Evolutionary conservation across 1,284 basidiomycete genomes (phyloP).

Genomic region (Irpex sp.): DNA sequence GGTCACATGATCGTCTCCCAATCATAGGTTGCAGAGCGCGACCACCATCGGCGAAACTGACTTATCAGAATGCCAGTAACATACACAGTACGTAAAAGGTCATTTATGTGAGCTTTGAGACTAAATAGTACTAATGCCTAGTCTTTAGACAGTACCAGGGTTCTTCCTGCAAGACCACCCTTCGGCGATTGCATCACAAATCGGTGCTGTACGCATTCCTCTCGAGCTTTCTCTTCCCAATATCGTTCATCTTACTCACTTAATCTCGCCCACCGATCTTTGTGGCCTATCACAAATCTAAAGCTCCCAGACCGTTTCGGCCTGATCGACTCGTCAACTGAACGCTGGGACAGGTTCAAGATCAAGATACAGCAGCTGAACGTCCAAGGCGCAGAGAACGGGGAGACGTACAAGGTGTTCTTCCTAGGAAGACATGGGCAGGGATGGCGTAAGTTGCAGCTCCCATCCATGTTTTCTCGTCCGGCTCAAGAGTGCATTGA

Average conservation of each 20-base stretch:
- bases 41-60: background rate
- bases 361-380: slow-evolving; percentile 44
- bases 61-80: background rate
- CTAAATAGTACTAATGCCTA: background rate
- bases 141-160: slow-evolving; percentile 19
- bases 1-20: too few species aligned
- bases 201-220: slow-evolving; percentile 24
- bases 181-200: slow-evolving; percentile 15
- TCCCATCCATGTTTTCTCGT: too few species aligned
- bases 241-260: background rate
- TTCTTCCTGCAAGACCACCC: slow-evolving; percentile 32
- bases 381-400: slow-evolving; percentile 27
- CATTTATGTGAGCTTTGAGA: too few species aligned
- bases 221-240: background rate
- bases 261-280: background rate
- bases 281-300: background rate
- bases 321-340: slow-evolving; percentile 44
- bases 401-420: slow-evolving; percentile 57
- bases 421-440: slow-evolving; percentile 71
- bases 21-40: too few species aligned
- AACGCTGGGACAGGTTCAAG: slow-evolving; percentile 53
- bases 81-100: too few species aligned
- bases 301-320: slow-evolving; percentile 64
- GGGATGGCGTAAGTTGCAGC: slow-evolving; percentile 53
- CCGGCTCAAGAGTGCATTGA: too few species aligned